Evolutionary conservation across 2,329 filamentous ascomycete genomes (phyloP).

Genomic region (Teratosphaeria epicoccoides): DNA sequence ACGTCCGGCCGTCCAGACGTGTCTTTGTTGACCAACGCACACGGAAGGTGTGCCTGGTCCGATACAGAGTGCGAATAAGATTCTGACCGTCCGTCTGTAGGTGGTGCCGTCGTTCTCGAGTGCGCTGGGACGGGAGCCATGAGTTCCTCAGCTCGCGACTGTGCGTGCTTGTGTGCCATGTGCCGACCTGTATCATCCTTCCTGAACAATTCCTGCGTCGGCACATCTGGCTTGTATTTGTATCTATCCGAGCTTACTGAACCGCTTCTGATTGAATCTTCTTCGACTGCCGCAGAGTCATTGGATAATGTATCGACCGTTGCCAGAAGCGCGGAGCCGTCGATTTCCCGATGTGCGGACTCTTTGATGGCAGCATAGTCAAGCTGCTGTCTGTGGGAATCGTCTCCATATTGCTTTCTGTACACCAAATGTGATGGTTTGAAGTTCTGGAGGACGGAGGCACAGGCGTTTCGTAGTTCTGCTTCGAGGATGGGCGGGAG

Average conservation of each 20-base stretch:
- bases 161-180: slow-evolving; percentile 8
- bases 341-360: slow-evolving; percentile 3
- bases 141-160: slow-evolving; percentile 19
- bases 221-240: slow-evolving; percentile 9
- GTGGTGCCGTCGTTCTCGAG: not conserved
- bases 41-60: slow-evolving; percentile 16
- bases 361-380: slow-evolving; percentile 25
- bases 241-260: slow-evolving; percentile 10
- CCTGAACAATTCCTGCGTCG: slow-evolving; percentile 15
- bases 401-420: slow-evolving; percentile 20
- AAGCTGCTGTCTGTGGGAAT: slow-evolving; percentile 18
- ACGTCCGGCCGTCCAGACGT: slow-evolving; percentile 21
- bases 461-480: slow-evolving; percentile 37
- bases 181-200: not conserved
- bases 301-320: slow-evolving; percentile 4
- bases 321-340: slow-evolving; percentile 1
- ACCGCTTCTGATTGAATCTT: slow-evolving; percentile 3
- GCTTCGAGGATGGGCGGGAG: slow-evolving; percentile 33
- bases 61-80: slow-evolving; percentile 11
- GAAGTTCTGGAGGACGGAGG: slow-evolving; percentile 31
- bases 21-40: slow-evolving; percentile 18
- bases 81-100: slow-evolving; percentile 13
- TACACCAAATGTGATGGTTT: slow-evolving; percentile 26
- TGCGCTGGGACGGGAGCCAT: slow-evolving; percentile 13
- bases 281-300: slow-evolving; percentile 6